Evolutionary conservation across 768 basidiomycete genomes (phyloP), one percentile per base, ranked within the genome.

Genomic region (Phaffia tasmanica): DNA sequence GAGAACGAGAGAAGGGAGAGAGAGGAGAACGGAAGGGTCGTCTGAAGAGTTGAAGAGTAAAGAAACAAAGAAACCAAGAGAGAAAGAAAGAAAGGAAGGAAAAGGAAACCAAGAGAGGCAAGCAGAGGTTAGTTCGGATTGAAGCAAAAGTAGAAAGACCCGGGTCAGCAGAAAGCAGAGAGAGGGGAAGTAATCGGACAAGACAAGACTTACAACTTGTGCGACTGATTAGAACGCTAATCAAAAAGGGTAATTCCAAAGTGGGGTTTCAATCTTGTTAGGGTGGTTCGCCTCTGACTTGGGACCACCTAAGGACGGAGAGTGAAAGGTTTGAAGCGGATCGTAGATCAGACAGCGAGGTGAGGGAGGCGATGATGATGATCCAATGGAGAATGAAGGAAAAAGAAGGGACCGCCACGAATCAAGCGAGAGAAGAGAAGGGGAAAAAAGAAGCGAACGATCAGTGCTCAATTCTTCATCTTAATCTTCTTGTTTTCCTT

Each of bases 211-310:
- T n/a, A n/a, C n/a, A n/a, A n/a, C n/a, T n/a, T n/a, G n/a, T n/a
- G n/a, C n/a, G n/a, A n/a, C n/a, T n/a, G n/a, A n/a, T n/a, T n/a
- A n/a, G n/a, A n/a, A n/a, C n/a, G n/a, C 29, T 23, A 14, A 32
- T 56, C 16, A 55, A 57, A 55, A 49, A 50, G 57, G 51, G 51
- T 50, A 8, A 8, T 63, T 63, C 27, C 23, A n/a, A 7, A 51
- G 64, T n/a, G 49, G 18, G 32, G 59, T 53, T 58, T 27, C 51
- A 62, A 53, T 67, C 59, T 59, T 62, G 60, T 62, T 67, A 67
- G 30, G 65, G 65, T 19, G 65, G 65, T 62, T 67, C 65, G 25
- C 65, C 65, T 59, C 65, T 49, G 25, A 66, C 50, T 58, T 66
- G 58, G 35, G 65, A 66, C 65, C 65, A 66, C 65, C 65, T 66